Conservation (phyloP, 139 green algal species). For the Closterium sp. region DNA sequence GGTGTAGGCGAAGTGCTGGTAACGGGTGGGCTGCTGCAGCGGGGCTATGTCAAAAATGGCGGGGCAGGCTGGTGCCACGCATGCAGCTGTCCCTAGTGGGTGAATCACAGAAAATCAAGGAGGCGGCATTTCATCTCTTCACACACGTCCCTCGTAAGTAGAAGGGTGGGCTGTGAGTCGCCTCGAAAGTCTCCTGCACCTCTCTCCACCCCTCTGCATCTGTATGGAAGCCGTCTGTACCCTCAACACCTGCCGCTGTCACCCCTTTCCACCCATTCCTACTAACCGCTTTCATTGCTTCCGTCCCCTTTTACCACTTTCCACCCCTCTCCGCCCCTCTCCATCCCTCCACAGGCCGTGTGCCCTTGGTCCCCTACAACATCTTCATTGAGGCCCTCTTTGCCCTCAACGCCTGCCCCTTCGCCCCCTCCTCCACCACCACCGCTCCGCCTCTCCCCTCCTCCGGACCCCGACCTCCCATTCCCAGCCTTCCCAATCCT, state of each 20-base stretch:
- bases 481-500: not conserved
- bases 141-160: conserved; percentile 39
- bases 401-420: conserved; percentile 73
- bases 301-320: not conserved
- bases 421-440: not conserved
- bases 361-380: conserved; percentile 85
- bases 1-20: not conserved
- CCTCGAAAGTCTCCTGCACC: conserved; percentile 9
- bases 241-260: conserved; percentile 69
- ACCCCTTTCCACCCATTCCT: not conserved
- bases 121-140: conserved; percentile 61
- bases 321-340: not conserved
- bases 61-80: conserved; percentile 76
- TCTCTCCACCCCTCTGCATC: conserved; percentile 84
- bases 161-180: not conserved
- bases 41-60: conserved; percentile 89
- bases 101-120: conserved; percentile 45
- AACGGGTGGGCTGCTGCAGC: not conserved
- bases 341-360: conserved; percentile 56
- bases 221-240: conserved; percentile 84
- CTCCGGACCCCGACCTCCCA: not conserved
- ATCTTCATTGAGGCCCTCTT: conserved; percentile 88
- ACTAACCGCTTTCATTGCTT: not conserved
- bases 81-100: conserved; percentile 83
- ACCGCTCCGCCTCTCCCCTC: not conserved